Percentiles rank a stretch among this genome's conserved stretches.
These are phyloP conservation scores for Favolaschia claudopus DNA, from an alignment of 768 basidiomycete genomes.

Conservation along the genomic window DNA sequence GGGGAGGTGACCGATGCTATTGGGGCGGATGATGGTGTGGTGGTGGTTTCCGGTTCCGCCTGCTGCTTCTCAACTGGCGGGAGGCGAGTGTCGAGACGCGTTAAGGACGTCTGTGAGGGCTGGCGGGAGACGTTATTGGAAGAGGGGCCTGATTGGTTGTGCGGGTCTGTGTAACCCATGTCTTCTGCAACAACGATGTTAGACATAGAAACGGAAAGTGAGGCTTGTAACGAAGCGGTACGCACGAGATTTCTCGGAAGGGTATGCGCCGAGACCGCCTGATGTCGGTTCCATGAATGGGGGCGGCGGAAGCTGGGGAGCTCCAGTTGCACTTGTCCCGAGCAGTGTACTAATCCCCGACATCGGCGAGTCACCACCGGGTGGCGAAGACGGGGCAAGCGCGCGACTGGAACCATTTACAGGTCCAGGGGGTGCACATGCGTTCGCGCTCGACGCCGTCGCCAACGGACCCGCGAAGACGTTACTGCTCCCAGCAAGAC, in stretches of 20 bases:
- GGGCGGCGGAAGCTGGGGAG: background rate
- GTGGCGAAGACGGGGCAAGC: background rate
- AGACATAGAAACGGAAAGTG: background rate
- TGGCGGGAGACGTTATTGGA: conserved; percentile 11
- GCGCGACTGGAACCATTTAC: background rate
- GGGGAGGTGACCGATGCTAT: background rate
- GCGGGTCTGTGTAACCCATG: background rate
- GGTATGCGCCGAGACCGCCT: too few species aligned
- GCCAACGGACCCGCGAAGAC: conserved; percentile 12
- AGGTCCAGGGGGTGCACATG: background rate
- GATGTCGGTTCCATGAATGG: background rate
- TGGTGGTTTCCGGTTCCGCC: background rate
- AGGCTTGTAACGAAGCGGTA: too few species aligned
- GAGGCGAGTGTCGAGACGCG: conserved; percentile 1
- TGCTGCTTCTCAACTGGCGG: background rate
- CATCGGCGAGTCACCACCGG: background rate
- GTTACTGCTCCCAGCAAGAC: background rate
- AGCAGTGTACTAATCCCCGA: too few species aligned
- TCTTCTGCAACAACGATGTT: background rate
- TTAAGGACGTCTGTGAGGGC: conserved; percentile 11
- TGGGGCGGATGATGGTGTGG: background rate
- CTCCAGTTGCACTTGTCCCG: too few species aligned
- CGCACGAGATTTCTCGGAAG: conserved; percentile 14
- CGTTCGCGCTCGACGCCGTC: background rate
- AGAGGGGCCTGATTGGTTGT: background rate